Evolutionary conservation across 345 rosid species (phyloP), one percentile per base, ranked within the genome.

Genomic region (Brassica carinata): DNA sequence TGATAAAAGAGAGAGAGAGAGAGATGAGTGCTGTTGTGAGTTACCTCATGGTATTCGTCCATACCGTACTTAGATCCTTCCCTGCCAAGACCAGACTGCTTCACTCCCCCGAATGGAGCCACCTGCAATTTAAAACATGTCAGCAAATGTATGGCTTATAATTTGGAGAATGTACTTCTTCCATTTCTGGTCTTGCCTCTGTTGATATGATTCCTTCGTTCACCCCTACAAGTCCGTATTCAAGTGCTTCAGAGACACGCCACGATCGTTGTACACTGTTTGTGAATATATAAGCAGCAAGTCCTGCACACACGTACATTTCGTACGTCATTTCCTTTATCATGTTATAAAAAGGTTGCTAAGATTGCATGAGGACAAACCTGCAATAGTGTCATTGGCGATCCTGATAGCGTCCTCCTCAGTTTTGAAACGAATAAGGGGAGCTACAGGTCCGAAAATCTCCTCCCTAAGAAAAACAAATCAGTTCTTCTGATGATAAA

Each of bases 1-100:
- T 8, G 34, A 58, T 68, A 55, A 70, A 77, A 59, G 72, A 8
- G 11, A n/a, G n/a, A n/a, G n/a, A n/a, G n/a, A n/a, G n/a, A n/a
- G 5, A 11, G n/a, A 51, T 8, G 29, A 36, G 68, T 73, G 77
- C 70, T 15, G 58, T 0, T 73, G 82, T 34, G 66, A 64, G 19
- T 86, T 84, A 93, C 98, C 85, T 96, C 99, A 70, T 88, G 85
- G 78, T 90, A 96, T 83, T 96, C 99, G 77, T 96, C 99, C 79
- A 96, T 90, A 73, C 99, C 98, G 71, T 96, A 96, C 86, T 93
- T 93, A 73, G 99, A 96, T 78, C 98, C 99, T 87, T 96, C 98
- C 72, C 97, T 91, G 79, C 99, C 99, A 70, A 93, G 94, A 77
- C 99, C 98, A 67, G 99, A 96, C 81, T 96, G 96, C 81, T 92